phyloP scores from a whole-genome alignment of 768 basidiomycete genomes.

The Auriscalpium vulgare region DNA sequence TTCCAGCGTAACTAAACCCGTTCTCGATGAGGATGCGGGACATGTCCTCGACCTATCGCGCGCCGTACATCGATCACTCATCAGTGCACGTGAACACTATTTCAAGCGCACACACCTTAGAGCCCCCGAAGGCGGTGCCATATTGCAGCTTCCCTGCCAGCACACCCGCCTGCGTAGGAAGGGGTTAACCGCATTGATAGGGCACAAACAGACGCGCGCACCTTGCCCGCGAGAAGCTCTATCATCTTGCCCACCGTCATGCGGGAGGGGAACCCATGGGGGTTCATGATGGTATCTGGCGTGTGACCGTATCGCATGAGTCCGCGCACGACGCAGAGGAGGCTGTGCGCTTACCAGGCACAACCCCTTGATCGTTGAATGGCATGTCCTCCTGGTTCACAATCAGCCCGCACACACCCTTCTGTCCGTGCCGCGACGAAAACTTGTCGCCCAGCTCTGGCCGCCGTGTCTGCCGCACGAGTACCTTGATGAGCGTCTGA shows the following conservation, averaged over 20 bases:
- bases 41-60: constrained; percentile 87
- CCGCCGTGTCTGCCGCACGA: constrained; percentile 92
- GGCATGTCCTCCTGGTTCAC: constrained; percentile 99
- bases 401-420: constrained; percentile 97
- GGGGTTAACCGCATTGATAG: neutral
- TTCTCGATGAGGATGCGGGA: constrained; percentile 89
- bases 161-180: constrained; percentile 70
- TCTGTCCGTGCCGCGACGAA: constrained; percentile 95
- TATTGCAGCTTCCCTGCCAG: constrained; percentile 84
- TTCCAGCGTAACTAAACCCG: constrained; percentile 97
- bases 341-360: constrained; percentile 52
- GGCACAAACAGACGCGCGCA: constrained; percentile 19
- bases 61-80: neutral
- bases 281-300: constrained; percentile 98
- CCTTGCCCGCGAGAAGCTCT: constrained; percentile 92
- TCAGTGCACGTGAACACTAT: neutral
- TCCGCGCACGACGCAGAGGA: constrained; percentile 4
- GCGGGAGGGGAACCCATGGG: constrained; percentile 97
- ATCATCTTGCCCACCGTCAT: constrained; percentile 99
- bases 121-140: constrained; percentile 95
- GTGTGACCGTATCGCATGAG: neutral
- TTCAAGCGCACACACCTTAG: constrained; percentile 52
- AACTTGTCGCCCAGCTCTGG: constrained; percentile 99
- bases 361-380: constrained; percentile 96
- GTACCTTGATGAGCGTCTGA: constrained; percentile 92